Evolutionary conservation across 225 moss, liverwort and hornwort species (phyloP), one percentile per base, ranked within the genome.

Genomic region (Ulota crispa): DNA sequence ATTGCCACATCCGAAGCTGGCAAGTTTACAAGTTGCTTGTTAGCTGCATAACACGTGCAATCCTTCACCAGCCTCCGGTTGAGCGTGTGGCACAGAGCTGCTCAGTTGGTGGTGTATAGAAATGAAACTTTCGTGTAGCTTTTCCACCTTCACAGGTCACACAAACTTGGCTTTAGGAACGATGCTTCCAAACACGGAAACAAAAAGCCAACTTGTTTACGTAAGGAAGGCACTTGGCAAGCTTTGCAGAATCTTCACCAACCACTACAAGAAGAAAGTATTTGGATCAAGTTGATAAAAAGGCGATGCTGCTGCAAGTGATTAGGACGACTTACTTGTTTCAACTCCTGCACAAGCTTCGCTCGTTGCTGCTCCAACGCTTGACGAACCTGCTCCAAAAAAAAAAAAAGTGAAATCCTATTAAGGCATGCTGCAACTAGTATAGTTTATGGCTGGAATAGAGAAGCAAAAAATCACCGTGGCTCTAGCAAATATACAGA

Each of bases 71-170:
- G 80, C 73, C 54, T 84, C 82, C 8, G 34, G 47, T 68, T 84
- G 85, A 56, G 71, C 71, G 15, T 73, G 82, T 78, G 69, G 73
- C 63, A 78, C 68, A 70, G 88, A 86, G 76, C 60, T 87, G 78
- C 88, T 89, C 43, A 95, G 86, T 56, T 92, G 92, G 16, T 93
- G 90, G 81, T 97, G 95, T 77, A 97, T 94, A 50, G 70, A 82
- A 39, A 92, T 75, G 76, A 97, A 97, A 79, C 93, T 94, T 75
- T 90, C 93, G 75, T 97, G 92, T 76, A 97, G 88, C 87, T 77
- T 95, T 85, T 93, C 95, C 84, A 97, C 93, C 97, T 97, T 91
- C 80, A 83, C 86, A 83, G 37, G 64, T 5, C 36, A 83, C 76
- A 83, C 79, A 72, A 80, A 32, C 18, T 36, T 20, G 20, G 36